Conservation (phyloP, 805 yeast species). For the Kazachstania taianensis region DNA sequence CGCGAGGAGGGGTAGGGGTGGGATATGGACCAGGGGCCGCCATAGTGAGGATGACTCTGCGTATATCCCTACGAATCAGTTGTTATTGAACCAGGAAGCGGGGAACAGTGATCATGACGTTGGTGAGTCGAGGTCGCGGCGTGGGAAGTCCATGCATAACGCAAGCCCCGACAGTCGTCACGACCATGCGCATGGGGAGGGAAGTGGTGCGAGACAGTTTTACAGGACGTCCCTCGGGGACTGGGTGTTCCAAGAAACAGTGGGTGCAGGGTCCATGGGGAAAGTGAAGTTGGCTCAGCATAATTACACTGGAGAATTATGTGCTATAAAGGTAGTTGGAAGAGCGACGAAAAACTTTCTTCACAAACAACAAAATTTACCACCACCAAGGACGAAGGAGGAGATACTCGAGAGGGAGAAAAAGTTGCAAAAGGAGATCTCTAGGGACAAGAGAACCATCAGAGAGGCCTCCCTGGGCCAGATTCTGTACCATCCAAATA, state of each 20-base stretch:
- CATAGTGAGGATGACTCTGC: too few species aligned
- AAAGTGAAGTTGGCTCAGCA: slow-evolving; percentile 92
- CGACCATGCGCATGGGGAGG: too few species aligned
- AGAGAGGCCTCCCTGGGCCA: slow-evolving; percentile 92
- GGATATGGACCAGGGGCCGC: not conserved
- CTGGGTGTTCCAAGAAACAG: slow-evolving; percentile 91
- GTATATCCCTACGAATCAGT: too few species aligned
- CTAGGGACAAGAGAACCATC: slow-evolving; percentile 82
- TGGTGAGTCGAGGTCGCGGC: not conserved
- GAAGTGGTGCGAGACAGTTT: slow-evolving; percentile 28
- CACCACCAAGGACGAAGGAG: slow-evolving; percentile 50
- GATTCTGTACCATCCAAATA: slow-evolving; percentile 79
- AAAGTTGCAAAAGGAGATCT: slow-evolving; percentile 72
- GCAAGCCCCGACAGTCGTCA: too few species aligned
- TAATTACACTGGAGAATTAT: slow-evolving; percentile 67
- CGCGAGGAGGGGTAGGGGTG: not conserved
- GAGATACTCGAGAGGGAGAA: slow-evolving; percentile 48
- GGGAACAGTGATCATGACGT: too few species aligned
- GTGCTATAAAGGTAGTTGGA: slow-evolving; percentile 90
- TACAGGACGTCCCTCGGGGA: slow-evolving; percentile 89
- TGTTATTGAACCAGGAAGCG: too few species aligned
- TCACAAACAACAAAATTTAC: slow-evolving; percentile 59
- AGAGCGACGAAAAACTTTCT: slow-evolving; percentile 78
- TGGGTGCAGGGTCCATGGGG: slow-evolving; percentile 99
- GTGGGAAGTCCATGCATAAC: not conserved